A percentile compares a stretch with the other conserved stretches of the same genome.
Conservation (phyloP, 1,284 basidiomycete species). For the Tilletia caries region DNA sequence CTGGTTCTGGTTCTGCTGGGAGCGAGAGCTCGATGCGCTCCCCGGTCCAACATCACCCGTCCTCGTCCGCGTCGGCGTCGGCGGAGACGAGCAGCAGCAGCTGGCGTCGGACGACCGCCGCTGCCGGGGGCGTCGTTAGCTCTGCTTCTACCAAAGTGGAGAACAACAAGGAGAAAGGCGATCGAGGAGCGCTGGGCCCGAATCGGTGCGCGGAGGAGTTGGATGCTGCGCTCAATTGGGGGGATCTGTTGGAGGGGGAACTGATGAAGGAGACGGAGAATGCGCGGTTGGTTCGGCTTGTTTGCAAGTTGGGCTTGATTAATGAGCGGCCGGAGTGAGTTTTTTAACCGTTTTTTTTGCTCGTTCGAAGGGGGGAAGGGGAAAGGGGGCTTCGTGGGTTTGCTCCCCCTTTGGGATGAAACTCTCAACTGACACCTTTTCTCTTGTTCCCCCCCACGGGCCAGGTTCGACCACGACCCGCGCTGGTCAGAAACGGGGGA, state of each 20-base stretch:
- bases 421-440: not conserved
- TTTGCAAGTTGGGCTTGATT: constrained; percentile 95
- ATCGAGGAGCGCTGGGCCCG: constrained; percentile 67
- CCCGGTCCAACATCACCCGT: too few species aligned
- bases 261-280: constrained; percentile 92
- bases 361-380: too few species aligned
- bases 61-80: not conserved
- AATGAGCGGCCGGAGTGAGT: constrained; percentile 94
- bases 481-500: constrained; percentile 98
- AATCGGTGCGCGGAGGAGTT: constrained; percentile 69
- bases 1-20: not conserved
- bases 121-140: too few species aligned
- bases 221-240: constrained; percentile 72
- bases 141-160: not conserved
- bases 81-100: too few species aligned
- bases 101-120: not conserved
- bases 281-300: constrained; percentile 80
- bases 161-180: constrained; percentile 58
- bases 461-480: constrained; percentile 85
- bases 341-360: too few species aligned
- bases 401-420: too few species aligned
- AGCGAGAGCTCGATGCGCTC: too few species aligned
- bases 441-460: not conserved
- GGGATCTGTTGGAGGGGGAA: constrained; percentile 78
- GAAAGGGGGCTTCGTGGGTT: too few species aligned